Evolutionary conservation across 225 moss, liverwort and hornwort genomes (phyloP).

Genomic region (Sphagnum tenellum): DNA sequence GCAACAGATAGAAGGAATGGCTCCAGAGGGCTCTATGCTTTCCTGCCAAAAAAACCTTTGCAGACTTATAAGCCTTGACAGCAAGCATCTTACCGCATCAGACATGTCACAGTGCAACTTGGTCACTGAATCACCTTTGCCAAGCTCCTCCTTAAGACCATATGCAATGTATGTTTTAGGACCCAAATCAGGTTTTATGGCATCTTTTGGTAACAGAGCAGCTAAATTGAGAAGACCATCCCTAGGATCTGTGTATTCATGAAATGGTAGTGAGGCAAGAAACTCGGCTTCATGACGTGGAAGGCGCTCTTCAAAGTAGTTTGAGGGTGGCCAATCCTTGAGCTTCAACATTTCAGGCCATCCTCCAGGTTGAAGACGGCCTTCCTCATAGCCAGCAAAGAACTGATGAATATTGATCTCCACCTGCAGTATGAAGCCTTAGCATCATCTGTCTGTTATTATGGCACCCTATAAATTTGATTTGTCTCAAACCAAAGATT

Average conservation of each 20-base stretch:
- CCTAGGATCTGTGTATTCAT: conserved; percentile 56
- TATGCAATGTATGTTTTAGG: conserved; percentile 76
- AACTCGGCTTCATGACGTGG: conserved; percentile 66
- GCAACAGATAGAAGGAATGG: too few species aligned
- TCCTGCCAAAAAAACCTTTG: too few species aligned
- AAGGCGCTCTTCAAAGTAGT: conserved; percentile 52
- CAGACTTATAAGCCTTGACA: too few species aligned
- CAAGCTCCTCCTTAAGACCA: conserved; percentile 59
- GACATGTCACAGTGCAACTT: conserved; percentile 79
- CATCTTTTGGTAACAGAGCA: conserved; percentile 44
- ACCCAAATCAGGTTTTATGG: conserved; percentile 58
- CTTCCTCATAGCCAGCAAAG: conserved; percentile 45
- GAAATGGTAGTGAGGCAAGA: conserved; percentile 37
- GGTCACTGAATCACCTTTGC: conserved; percentile 49
- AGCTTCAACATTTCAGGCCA: conserved; percentile 54
- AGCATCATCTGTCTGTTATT: neutral
- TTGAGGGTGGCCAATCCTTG: conserved; percentile 61
- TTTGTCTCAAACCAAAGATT: neutral
- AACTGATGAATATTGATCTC: conserved; percentile 46
- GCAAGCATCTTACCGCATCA: conserved; percentile 39
- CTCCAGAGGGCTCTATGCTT: too few species aligned
- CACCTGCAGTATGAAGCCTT: conserved; percentile 15
- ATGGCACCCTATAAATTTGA: neutral
- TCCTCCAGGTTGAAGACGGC: conserved; percentile 15
- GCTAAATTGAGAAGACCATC: conserved; percentile 51